Conservation (phyloP, 768 basidiomycete genomes). For the Lactifluus pinguis region DNA sequence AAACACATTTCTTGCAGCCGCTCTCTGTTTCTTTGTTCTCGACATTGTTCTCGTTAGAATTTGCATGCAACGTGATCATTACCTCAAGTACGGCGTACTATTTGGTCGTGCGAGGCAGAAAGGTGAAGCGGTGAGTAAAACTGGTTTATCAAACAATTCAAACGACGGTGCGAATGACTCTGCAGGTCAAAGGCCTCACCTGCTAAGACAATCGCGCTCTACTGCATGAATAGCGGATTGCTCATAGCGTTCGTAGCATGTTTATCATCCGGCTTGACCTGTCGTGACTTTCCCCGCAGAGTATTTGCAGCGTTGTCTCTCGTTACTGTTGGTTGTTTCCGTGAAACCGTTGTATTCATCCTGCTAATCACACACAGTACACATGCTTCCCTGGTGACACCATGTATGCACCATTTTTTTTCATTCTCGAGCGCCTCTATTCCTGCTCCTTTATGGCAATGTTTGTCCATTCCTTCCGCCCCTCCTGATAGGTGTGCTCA, state of each 20-base stretch:
- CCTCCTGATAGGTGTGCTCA: neutral
- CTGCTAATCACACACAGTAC: neutral
- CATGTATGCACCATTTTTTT: constrained; percentile 1
- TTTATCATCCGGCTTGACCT: neutral
- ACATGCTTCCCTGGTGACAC: neutral
- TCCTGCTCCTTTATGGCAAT: neutral
- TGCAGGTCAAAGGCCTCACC: neutral
- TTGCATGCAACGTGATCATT: neutral
- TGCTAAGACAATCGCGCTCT: neutral
- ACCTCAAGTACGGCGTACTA: constrained; percentile 3
- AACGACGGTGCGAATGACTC: neutral
- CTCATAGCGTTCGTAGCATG: neutral
- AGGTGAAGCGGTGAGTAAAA: neutral
- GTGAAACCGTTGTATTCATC: neutral
- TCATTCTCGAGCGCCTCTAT: neutral
- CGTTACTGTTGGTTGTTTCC: neutral
- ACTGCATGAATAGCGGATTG: neutral
- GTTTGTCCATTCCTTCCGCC: neutral
- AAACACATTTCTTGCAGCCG: neutral
- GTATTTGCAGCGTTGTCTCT: neutral
- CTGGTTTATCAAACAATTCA: neutral
- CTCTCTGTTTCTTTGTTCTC: neutral
- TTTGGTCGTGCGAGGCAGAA: neutral
- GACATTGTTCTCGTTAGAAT: neutral
- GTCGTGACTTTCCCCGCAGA: neutral